Conservation (phyloP, 768 basidiomycete genomes). For the Agaricus sinodeliciosus region DNA sequence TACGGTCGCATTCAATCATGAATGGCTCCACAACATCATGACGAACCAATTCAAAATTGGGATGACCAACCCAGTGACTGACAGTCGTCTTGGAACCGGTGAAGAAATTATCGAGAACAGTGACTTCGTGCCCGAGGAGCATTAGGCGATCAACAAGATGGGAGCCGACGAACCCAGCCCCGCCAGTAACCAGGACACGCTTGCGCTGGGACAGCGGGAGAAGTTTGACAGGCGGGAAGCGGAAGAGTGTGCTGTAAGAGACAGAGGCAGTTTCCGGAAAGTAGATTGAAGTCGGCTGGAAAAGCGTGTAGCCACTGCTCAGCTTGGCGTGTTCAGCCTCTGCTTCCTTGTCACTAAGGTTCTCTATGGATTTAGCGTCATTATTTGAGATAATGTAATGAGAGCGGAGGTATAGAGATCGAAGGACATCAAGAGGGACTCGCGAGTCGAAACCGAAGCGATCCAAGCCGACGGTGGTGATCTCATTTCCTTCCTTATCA, state of each 20-base stretch:
- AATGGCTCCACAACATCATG: slow-evolving; percentile 97
- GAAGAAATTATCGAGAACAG: slow-evolving; percentile 98
- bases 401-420: slow-evolving; percentile 82
- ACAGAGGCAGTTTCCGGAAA: slow-evolving; percentile 75
- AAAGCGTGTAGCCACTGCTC: slow-evolving; percentile 41
- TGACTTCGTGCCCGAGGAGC: slow-evolving; percentile 96
- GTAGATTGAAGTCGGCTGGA: slow-evolving; percentile 84
- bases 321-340: slow-evolving; percentile 48
- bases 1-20: slow-evolving; percentile 98
- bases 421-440: slow-evolving; percentile 72
- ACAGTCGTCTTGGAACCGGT: slow-evolving; percentile 97
- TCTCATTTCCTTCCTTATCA: slow-evolving; percentile 71
- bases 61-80: slow-evolving; percentile 94
- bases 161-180: slow-evolving; percentile 98
- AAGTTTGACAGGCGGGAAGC: slow-evolving; percentile 90
- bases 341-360: slow-evolving; percentile 31
- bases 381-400: slow-evolving; percentile 56
- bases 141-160: slow-evolving; percentile 97
- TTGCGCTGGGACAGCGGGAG: slow-evolving; percentile 74
- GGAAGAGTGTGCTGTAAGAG: slow-evolving; percentile 86
- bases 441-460: slow-evolving; percentile 89
- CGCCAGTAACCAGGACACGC: slow-evolving; percentile 91
- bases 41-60: slow-evolving; percentile 96
- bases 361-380: slow-evolving; percentile 23
- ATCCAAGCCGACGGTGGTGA: slow-evolving; percentile 74